These are phyloP conservation scores for Microsporum audouinii DNA, from an alignment of 2,329 filamentous ascomycete genomes.

Conservation along the genomic window DNA sequence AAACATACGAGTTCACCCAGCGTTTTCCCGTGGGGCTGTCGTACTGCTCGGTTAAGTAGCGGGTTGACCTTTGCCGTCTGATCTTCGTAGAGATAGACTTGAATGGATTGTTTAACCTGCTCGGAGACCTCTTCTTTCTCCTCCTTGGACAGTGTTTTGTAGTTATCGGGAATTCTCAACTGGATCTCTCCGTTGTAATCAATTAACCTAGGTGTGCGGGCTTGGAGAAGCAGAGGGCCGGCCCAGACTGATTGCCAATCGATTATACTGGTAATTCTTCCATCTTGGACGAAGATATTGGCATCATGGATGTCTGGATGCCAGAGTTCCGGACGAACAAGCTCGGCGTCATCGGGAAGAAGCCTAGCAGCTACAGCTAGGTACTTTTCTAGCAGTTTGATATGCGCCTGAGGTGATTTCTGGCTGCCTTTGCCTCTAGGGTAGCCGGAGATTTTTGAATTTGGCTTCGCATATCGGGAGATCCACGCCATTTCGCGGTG, in stretches of 20 bases:
- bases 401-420: slow-evolving; percentile 5
- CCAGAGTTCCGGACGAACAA: slow-evolving; percentile 26
- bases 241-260: slow-evolving; percentile 7
- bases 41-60: slow-evolving; percentile 14
- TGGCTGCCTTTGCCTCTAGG: slow-evolving; percentile 8
- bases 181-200: slow-evolving; percentile 20
- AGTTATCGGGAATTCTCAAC: slow-evolving; percentile 18
- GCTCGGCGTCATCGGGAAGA: slow-evolving; percentile 10
- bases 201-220: neutral
- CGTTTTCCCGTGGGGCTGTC: slow-evolving; percentile 14
- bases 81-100: slow-evolving; percentile 21
- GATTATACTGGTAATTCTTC: slow-evolving; percentile 29
- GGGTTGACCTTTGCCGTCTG: slow-evolving; percentile 20
- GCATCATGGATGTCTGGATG: slow-evolving; percentile 30
- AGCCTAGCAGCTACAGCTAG: neutral
- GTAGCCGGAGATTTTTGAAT: neutral
- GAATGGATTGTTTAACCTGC: slow-evolving; percentile 9
- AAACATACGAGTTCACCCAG: slow-evolving; percentile 18
- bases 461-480: neutral
- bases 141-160: slow-evolving; percentile 14
- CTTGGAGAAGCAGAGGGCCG: slow-evolving; percentile 2
- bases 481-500: slow-evolving; percentile 9
- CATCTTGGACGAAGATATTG: slow-evolving; percentile 30
- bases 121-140: slow-evolving; percentile 12
- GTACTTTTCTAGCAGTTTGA: slow-evolving; percentile 7